Conservation (phyloP, 2,329 filamentous ascomycete genomes). For the Colletotrichum neosansevieriae region DNA sequence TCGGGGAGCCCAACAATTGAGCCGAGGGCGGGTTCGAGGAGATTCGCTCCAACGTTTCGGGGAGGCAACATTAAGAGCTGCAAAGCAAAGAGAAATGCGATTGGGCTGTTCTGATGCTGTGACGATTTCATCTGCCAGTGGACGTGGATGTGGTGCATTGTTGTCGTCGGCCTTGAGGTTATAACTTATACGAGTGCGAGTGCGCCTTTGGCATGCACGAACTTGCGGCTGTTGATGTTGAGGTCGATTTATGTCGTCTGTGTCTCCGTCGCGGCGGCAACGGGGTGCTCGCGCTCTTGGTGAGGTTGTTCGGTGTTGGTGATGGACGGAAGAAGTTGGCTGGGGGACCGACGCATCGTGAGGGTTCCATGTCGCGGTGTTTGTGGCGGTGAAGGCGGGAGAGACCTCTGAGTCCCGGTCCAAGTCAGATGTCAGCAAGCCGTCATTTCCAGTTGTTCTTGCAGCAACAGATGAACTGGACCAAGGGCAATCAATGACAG, state of each 20-base stretch:
- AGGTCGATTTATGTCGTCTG: too few relatives aligned
- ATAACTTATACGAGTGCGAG: too few relatives aligned
- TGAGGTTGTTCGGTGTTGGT: not conserved
- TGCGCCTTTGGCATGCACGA: too few relatives aligned
- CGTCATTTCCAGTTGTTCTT: not conserved
- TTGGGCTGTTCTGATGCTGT: not conserved
- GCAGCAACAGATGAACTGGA: not conserved
- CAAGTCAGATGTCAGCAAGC: not conserved
- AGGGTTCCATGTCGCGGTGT: not conserved
- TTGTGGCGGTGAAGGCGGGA: not conserved
- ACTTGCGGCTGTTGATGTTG: too few relatives aligned
- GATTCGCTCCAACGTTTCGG: not conserved
- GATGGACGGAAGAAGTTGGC: not conserved
- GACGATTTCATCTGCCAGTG: not conserved
- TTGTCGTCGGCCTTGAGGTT: too few relatives aligned
- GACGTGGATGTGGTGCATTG: not conserved
- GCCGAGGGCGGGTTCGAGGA: not conserved
- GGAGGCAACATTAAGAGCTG: not conserved
- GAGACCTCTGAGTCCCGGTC: not conserved
- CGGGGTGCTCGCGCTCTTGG: too few relatives aligned
- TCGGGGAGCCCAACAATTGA: not conserved
- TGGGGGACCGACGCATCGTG: not conserved
- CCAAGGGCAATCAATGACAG: not conserved
- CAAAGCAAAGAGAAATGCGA: not conserved
- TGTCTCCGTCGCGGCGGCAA: too few relatives aligned